Evolutionary conservation across 495 filamentous ascomycete genomes (phyloP).

Genomic region (Friedmanniomyces simplex): DNA sequence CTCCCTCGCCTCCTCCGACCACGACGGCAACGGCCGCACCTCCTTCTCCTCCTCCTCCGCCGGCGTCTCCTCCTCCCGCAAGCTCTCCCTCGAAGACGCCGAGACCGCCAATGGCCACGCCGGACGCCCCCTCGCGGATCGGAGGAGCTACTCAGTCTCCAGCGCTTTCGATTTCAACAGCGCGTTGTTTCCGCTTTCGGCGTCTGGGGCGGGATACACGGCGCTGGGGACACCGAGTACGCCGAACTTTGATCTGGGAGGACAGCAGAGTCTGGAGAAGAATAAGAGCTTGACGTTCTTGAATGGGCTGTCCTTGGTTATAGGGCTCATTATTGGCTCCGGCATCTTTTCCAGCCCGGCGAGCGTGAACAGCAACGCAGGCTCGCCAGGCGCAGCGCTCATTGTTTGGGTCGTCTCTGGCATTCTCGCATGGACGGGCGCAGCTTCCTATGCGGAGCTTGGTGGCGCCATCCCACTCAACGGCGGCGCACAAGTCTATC

Average conservation of each 20-base stretch:
- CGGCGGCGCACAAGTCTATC: slow-evolving; percentile 84
- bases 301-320: slow-evolving; percentile 81
- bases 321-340: slow-evolving; percentile 92
- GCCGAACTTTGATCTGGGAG: slow-evolving; percentile 25
- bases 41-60: slow-evolving; percentile 67
- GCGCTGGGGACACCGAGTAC: slow-evolving; percentile 63
- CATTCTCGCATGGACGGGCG: slow-evolving; percentile 88
- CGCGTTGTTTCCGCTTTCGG: slow-evolving; percentile 86
- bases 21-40: slow-evolving; percentile 40
- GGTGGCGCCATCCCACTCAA: slow-evolving; percentile 94
- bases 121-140: slow-evolving; percentile 35
- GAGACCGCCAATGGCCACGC: slow-evolving; percentile 40
- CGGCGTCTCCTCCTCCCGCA: slow-evolving; percentile 82
- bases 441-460: slow-evolving; percentile 89
- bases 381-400: slow-evolving; percentile 82
- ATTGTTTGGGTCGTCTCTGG: slow-evolving; percentile 88
- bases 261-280: slow-evolving; percentile 58
- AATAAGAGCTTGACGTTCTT: slow-evolving; percentile 92
- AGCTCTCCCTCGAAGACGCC: slow-evolving; percentile 77
- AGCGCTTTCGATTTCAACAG: slow-evolving; percentile 90
- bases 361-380: slow-evolving; percentile 86
- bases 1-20: slow-evolving; percentile 66
- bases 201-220: slow-evolving; percentile 66
- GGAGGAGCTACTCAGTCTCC: slow-evolving; percentile 71
- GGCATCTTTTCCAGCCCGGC: slow-evolving; percentile 94